Conservation (phyloP, 129 eudicot genomes). For the Chrysanthemum lavandulifolium region DNA sequence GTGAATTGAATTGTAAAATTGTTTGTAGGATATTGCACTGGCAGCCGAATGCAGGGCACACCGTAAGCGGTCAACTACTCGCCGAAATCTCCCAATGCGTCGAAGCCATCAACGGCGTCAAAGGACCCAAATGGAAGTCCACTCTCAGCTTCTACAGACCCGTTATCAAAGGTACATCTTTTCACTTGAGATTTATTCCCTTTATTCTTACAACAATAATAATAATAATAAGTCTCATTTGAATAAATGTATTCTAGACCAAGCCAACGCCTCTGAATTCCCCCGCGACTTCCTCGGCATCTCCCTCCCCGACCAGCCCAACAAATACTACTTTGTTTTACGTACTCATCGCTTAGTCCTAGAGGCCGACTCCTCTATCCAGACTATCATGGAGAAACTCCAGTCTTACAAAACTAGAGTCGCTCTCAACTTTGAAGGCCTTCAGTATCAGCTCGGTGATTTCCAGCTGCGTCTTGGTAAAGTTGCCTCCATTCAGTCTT, state of each 20-base stretch:
- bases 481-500: constrained; percentile 68
- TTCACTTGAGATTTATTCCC: background rate
- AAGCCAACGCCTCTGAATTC: constrained; percentile 56
- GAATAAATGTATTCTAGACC: constrained; percentile 39
- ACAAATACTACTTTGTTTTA: constrained; percentile 73
- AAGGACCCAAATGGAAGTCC: constrained; percentile 86
- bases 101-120: constrained; percentile 85
- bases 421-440: constrained; percentile 87
- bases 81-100: constrained; percentile 82
- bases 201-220: background rate
- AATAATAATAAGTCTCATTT: background rate
- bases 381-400: constrained; percentile 84
- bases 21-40: constrained; percentile 80
- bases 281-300: constrained; percentile 91
- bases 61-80: constrained; percentile 73
- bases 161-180: constrained; percentile 51
- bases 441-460: constrained; percentile 93
- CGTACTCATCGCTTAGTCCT: constrained; percentile 71
- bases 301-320: constrained; percentile 78
- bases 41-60: constrained; percentile 87
- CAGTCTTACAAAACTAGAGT: constrained; percentile 87
- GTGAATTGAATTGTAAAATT: background rate
- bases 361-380: constrained; percentile 80
- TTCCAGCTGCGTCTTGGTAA: constrained; percentile 90
- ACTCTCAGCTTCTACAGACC: constrained; percentile 83